These are phyloP conservation scores for Fraxinus latifolia DNA, from an alignment of 305 asterid species.

Conservation along the genomic window DNA sequence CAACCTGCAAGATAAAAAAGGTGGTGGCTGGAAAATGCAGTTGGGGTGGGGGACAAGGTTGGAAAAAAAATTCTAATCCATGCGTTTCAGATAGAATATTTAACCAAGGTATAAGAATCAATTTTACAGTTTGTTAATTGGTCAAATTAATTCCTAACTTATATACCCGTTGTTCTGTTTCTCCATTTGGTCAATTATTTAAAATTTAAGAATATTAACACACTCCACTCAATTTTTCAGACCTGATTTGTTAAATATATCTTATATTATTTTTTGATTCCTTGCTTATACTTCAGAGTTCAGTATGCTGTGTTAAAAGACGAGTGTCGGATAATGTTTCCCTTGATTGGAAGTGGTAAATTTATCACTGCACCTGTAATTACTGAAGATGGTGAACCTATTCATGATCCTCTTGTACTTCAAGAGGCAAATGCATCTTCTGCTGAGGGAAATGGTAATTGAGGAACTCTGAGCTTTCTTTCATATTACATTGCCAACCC, in stretches of 20 bases:
- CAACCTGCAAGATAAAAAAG: not conserved
- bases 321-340: conserved; percentile 67
- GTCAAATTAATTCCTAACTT: conserved; percentile 14
- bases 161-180: not conserved
- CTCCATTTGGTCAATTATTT: not conserved
- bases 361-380: conserved; percentile 79
- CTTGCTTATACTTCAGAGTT: conserved; percentile 41
- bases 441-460: conserved; percentile 36
- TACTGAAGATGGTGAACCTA: conserved; percentile 66
- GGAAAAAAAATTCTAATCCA: not conserved
- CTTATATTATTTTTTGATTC: conserved; percentile 13
- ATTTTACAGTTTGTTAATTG: not conserved
- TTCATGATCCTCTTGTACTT: conserved; percentile 70
- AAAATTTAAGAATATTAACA: not conserved
- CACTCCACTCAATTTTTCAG: conserved; percentile 8
- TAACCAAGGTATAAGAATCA: not conserved
- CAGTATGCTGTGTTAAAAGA: conserved; percentile 67
- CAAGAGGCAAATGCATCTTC: conserved; percentile 49
- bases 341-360: conserved; percentile 75
- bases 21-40: not conserved
- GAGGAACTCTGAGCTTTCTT: conserved; percentile 25
- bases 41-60: not conserved
- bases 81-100: not conserved
- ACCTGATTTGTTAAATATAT: conserved; percentile 16
- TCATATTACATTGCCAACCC: conserved; percentile 5